These are phyloP conservation scores for Elsinoe batatas DNA, from an alignment of 2,329 filamentous ascomycete genomes.

Conservation along the genomic window DNA sequence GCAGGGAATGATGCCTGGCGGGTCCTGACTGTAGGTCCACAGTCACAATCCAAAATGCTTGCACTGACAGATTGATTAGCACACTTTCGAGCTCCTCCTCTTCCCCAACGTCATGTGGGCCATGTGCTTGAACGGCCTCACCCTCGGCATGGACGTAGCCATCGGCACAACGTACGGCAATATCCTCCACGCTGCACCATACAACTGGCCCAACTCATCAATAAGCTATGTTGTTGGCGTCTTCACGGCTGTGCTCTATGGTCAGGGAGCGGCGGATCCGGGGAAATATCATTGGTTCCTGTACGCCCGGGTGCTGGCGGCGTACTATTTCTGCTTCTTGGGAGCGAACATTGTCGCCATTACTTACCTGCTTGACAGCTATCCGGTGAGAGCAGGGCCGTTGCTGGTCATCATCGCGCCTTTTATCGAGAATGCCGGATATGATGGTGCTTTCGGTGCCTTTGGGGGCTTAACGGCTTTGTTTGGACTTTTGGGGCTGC, in stretches of 20 bases:
- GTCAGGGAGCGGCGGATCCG: constrained; percentile 25
- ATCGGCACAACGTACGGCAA: constrained; percentile 34
- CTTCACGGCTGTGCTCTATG: constrained; percentile 32
- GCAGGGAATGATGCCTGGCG: constrained; percentile 14
- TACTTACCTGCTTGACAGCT: constrained; percentile 37
- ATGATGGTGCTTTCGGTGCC: constrained; percentile 24
- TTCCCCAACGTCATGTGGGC: constrained; percentile 38
- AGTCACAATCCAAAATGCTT: too few species aligned
- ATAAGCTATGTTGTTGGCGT: constrained; percentile 26
- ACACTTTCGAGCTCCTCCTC: constrained; percentile 20
- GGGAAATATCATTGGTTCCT: constrained; percentile 21
- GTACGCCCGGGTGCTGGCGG: constrained; percentile 19
- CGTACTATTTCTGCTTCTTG: constrained; percentile 30
- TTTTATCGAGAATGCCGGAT: constrained; percentile 26
- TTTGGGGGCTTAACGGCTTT: not conserved
- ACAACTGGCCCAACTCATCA: constrained; percentile 28
- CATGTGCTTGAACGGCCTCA: constrained; percentile 31
- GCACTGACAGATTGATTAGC: constrained; percentile 24
- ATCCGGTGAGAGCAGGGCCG: constrained; percentile 34
- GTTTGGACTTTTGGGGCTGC: not conserved
- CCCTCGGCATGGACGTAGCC: constrained; percentile 35
- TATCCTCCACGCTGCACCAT: constrained; percentile 28
- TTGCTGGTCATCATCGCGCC: constrained; percentile 33
- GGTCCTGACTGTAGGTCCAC: constrained; percentile 16
- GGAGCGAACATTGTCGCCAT: constrained; percentile 38